Evolutionary conservation across 768 basidiomycete genomes (phyloP).

Genomic region (Kwoniella shandongensis): DNA sequence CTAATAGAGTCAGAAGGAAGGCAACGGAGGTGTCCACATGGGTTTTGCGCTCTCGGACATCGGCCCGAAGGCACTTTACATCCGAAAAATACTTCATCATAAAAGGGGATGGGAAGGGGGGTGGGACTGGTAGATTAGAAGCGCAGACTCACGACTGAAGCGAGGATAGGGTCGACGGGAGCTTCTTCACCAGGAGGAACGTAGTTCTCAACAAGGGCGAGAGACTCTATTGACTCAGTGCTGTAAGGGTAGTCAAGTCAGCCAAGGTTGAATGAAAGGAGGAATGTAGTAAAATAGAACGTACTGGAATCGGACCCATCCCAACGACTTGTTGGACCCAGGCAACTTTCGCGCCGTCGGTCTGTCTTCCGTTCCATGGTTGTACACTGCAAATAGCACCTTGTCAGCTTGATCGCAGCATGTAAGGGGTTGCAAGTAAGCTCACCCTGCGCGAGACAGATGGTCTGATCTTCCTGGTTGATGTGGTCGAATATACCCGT

Average conservation of each 20-base stretch:
- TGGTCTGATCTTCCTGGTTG: constrained; percentile 43
- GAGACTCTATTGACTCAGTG: constrained; percentile 47
- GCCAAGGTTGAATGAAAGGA: neutral
- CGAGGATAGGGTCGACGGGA: constrained; percentile 40
- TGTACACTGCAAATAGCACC: constrained; percentile 33
- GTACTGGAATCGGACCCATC: constrained; percentile 49
- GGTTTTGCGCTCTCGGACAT: constrained; percentile 54
- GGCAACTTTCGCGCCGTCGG: constrained; percentile 33
- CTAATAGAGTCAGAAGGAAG: constrained; percentile 49
- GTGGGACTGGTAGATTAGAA: neutral
- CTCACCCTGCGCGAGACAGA: constrained; percentile 46
- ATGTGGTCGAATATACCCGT: constrained; percentile 51
- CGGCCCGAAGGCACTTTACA: constrained; percentile 46
- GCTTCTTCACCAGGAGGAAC: constrained; percentile 37
- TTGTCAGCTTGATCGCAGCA: constrained; percentile 24
- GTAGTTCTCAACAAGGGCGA: constrained; percentile 45
- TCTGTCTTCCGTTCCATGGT: constrained; percentile 48
- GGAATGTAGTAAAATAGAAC: constrained; percentile 2
- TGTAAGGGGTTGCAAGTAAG: neutral
- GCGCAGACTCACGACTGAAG: constrained; percentile 45
- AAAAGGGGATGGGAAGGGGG: constrained; percentile 4
- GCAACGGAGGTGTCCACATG: constrained; percentile 53
- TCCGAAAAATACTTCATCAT: constrained; percentile 54
- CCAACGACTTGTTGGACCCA: constrained; percentile 31
- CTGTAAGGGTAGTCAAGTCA: constrained; percentile 26